These are phyloP conservation scores for Clavaria fumosa DNA, from an alignment of 768 basidiomycete species.

Conservation along the genomic window DNA sequence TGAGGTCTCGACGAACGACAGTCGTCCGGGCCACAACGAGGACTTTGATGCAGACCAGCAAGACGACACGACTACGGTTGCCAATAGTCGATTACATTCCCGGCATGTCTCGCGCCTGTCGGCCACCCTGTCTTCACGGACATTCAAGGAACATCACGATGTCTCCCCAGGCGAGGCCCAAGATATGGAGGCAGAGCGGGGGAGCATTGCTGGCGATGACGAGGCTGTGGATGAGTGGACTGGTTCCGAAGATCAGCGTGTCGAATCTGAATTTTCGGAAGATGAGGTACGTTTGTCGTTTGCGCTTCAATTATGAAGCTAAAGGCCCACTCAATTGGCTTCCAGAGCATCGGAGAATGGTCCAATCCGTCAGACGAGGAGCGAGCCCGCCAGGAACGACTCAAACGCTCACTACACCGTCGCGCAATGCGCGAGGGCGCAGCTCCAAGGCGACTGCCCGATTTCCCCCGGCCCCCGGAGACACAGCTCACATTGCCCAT, in stretches of 20 bases:
- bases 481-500: conserved; percentile 27
- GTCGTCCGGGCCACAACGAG: conserved; percentile 11
- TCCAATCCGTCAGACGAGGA: conserved; percentile 89
- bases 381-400: conserved; percentile 51
- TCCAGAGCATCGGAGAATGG: conserved; percentile 74
- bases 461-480: conserved; percentile 66
- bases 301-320: background rate
- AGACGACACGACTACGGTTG: conserved; percentile 31
- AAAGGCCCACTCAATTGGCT: background rate
- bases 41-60: conserved; percentile 12
- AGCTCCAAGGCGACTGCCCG: conserved; percentile 56
- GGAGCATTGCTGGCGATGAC: conserved; percentile 12
- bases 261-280: conserved; percentile 36
- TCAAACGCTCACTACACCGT: conserved; percentile 46
- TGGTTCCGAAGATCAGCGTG: conserved; percentile 56
- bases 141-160: no score
- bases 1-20: conserved; percentile 4
- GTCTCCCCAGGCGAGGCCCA: conserved; percentile 35
- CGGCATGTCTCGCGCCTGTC: conserved; percentile 55
- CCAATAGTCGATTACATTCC: conserved; percentile 42
- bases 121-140: conserved; percentile 48
- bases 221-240: conserved; percentile 70
- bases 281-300: conserved; percentile 39
- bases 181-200: conserved; percentile 13
- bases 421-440: conserved; percentile 34